These are phyloP conservation scores for Pythium aquatile DNA, from an alignment of 352 stramenopile genomes.

Conservation along the genomic window DNA sequence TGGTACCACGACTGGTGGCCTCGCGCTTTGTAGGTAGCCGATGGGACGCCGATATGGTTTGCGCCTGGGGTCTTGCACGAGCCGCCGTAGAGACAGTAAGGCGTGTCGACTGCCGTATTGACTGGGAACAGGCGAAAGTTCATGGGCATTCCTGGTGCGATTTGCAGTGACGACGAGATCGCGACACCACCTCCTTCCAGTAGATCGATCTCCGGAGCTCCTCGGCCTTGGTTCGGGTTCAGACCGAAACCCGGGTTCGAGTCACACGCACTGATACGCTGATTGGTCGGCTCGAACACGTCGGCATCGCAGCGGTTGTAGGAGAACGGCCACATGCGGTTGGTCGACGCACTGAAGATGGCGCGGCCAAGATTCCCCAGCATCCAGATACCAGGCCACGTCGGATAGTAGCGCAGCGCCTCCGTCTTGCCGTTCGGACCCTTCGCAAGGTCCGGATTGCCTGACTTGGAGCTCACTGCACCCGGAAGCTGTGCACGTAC, in stretches of 20 bases:
- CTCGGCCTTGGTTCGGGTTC: slow-evolving; percentile 38
- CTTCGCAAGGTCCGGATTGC: slow-evolving; percentile 34
- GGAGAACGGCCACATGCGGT: slow-evolving; percentile 91
- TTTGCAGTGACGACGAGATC: no score
- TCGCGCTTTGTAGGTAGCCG: no score
- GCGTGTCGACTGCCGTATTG: no score
- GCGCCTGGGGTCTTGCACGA: no score
- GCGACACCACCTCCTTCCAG: slow-evolving; percentile 74
- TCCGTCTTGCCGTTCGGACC: slow-evolving; percentile 21
- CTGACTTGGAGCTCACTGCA: slow-evolving; percentile 41
- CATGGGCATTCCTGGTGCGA: no score
- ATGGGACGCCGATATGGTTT: no score
- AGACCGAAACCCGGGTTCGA: slow-evolving; percentile 83
- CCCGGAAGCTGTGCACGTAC: slow-evolving; percentile 83
- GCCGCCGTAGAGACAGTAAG: no score
- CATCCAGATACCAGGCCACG: slow-evolving; percentile 88
- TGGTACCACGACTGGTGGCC: no score
- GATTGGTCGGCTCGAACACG: slow-evolving; percentile 60
- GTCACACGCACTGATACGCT: slow-evolving; percentile 88
- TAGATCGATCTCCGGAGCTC: slow-evolving; percentile 91
- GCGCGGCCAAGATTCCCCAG: slow-evolving; percentile 29
- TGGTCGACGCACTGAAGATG: slow-evolving; percentile 61
- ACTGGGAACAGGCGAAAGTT: no score
- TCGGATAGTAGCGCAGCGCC: slow-evolving; percentile 33
- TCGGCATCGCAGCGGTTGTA: slow-evolving; percentile 78